A percentile compares a stretch with the other conserved stretches of the same genome.
Conservation (phyloP, 305 asterid genomes). For the Solanum hybrid region DNA sequence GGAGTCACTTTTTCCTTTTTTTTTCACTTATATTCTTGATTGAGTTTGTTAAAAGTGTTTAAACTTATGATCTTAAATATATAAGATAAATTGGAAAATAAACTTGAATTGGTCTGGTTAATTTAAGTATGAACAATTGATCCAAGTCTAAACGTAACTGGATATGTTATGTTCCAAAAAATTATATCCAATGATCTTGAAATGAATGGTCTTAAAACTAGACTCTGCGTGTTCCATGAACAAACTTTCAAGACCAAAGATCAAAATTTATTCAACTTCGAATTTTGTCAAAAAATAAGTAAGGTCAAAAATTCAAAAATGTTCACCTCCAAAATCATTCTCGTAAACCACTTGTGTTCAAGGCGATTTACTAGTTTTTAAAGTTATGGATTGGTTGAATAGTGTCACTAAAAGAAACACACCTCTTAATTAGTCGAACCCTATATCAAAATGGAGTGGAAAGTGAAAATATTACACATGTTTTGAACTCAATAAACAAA, state of each 20-base stretch:
- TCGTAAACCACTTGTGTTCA: neutral
- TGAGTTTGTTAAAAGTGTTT: neutral
- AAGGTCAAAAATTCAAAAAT: neutral
- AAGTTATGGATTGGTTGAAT: neutral
- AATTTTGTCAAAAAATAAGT: neutral
- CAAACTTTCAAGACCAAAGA: neutral
- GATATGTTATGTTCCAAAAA: neutral
- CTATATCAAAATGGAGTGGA: neutral
- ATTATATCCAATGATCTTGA: neutral
- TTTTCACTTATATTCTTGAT: neutral
- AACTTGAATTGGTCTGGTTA: neutral
- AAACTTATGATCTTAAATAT: too few species aligned
- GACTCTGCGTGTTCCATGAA: rapidly evolving
- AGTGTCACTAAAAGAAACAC: neutral
- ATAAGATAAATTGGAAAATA: too few species aligned
- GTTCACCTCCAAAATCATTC: neutral
- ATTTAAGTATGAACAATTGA: neutral
- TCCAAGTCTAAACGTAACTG: neutral
- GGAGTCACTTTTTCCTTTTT: neutral
- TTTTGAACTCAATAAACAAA: neutral
- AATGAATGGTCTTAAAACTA: neutral
- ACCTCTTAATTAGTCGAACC: neutral
- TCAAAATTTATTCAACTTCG: neutral
- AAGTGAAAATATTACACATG: neutral
- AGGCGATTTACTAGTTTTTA: neutral